Conservation (phyloP, 2,329 filamentous ascomycete species). For the Trichoderma endophyticum region DNA sequence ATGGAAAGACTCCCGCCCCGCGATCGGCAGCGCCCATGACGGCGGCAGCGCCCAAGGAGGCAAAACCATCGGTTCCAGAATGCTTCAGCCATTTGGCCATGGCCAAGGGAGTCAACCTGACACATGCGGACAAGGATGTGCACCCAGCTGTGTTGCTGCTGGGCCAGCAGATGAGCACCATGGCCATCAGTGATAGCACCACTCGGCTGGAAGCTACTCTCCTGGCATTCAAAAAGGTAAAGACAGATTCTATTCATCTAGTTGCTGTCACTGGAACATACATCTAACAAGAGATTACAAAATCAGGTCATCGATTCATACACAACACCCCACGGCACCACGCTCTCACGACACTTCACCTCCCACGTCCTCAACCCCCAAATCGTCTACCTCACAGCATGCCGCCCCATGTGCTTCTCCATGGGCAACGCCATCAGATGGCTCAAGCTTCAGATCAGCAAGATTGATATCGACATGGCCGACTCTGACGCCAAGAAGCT, state of each 20-base stretch:
- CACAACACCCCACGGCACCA: slow-evolving; percentile 78
- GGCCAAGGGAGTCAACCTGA: slow-evolving; percentile 52
- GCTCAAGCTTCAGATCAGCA: slow-evolving; percentile 88
- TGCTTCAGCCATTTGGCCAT: slow-evolving; percentile 82
- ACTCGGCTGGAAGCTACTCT: slow-evolving; percentile 84
- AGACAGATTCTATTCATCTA: background rate
- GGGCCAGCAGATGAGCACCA: slow-evolving; percentile 86
- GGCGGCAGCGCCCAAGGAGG: slow-evolving; percentile 45
- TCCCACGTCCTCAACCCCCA: slow-evolving; percentile 89
- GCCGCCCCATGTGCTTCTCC: slow-evolving; percentile 90
- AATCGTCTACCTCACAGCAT: slow-evolving; percentile 90
- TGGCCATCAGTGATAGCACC: slow-evolving; percentile 84
- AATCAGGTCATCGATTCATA: slow-evolving; percentile 85
- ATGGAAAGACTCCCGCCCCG: slow-evolving; percentile 35
- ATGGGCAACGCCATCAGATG: slow-evolving; percentile 97
- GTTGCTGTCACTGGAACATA: rapidly evolving
- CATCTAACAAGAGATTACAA: background rate
- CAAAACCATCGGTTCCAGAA: slow-evolving; percentile 61
- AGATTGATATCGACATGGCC: slow-evolving; percentile 79
- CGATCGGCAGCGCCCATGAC: slow-evolving; percentile 31
- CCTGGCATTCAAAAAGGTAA: slow-evolving; percentile 80
- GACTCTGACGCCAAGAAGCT: slow-evolving; percentile 78
- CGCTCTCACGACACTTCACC: slow-evolving; percentile 85
- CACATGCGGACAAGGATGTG: slow-evolving; percentile 68
- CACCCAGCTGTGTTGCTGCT: slow-evolving; percentile 82